Evolutionary conservation across 2,329 filamentous ascomycete species (phyloP).

Genomic region (Aschersonia sp.): DNA sequence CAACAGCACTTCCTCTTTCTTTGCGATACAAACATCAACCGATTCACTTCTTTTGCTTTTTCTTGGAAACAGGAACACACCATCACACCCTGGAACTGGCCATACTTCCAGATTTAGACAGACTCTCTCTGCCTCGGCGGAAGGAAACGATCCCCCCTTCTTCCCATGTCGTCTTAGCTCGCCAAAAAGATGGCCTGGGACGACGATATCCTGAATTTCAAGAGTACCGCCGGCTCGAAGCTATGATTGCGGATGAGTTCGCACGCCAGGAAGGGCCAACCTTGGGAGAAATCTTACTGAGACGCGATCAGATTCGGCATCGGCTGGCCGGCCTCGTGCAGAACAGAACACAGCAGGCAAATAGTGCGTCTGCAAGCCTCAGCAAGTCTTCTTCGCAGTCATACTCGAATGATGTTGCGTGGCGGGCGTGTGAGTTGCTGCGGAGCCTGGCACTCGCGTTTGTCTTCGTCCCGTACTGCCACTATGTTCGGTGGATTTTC

Average conservation of each 20-base stretch:
- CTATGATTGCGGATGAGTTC: not conserved
- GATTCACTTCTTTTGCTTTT: too few species aligned
- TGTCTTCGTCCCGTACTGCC: slow-evolving; percentile 1
- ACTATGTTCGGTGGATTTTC: slow-evolving; percentile 1
- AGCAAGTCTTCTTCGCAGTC: not conserved
- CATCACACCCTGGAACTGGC: too few species aligned
- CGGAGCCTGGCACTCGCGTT: not conserved
- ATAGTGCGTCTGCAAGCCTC: not conserved
- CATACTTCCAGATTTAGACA: too few species aligned
- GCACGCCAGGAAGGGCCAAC: not conserved
- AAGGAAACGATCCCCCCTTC: not conserved
- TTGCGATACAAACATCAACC: too few species aligned
- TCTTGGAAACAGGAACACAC: too few species aligned
- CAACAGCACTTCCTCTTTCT: too few species aligned
- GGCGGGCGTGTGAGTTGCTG: not conserved
- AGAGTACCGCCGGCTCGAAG: not conserved
- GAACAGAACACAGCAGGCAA: not conserved
- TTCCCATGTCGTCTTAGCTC: not conserved
- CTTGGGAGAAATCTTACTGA: not conserved
- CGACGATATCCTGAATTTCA: not conserved
- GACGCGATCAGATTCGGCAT: not conserved
- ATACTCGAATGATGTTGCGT: not conserved
- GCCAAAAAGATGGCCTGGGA: not conserved
- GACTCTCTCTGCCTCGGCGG: too few species aligned
- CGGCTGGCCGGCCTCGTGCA: not conserved